These are phyloP conservation scores for Beta macrorhiza DNA, from an alignment of 179 eudicot genomes.

Conservation along the genomic window DNA sequence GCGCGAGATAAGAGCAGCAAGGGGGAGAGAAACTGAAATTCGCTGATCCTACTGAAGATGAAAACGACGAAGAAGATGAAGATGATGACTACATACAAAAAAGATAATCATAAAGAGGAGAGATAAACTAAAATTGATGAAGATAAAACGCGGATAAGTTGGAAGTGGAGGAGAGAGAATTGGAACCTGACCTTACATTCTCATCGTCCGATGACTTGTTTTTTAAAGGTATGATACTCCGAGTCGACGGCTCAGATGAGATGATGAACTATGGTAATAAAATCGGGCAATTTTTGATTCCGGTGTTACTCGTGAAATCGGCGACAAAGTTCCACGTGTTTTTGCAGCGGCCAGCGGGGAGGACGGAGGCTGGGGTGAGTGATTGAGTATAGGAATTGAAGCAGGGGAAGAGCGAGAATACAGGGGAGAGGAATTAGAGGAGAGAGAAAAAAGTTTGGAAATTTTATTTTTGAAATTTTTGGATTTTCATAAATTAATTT, in stretches of 20 bases:
- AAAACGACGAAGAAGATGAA: background rate
- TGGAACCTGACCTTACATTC: conserved; percentile 26
- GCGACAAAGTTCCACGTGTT: conserved; percentile 52
- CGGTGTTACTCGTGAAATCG: conserved; percentile 38
- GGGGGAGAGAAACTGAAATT: conserved; percentile 34
- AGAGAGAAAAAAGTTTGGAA: too few relatives aligned
- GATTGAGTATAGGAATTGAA: too few relatives aligned
- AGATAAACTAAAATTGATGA: conserved; percentile 14
- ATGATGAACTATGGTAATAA: conserved; percentile 18
- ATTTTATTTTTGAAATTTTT: too few relatives aligned
- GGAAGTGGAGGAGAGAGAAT: conserved; percentile 1
- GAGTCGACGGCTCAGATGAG: conserved; percentile 35
- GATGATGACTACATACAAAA: conserved; percentile 16
- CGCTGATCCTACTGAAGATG: conserved; percentile 35
- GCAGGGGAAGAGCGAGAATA: too few relatives aligned
- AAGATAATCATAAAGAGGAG: conserved; percentile 14
- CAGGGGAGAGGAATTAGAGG: too few relatives aligned
- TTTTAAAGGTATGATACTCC: conserved; percentile 43
- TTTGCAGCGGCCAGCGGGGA: conserved; percentile 17
- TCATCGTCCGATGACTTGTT: conserved; percentile 61
- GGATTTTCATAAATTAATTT: too few relatives aligned
- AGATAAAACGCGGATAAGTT: conserved; percentile 9
- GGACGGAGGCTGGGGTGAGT: background rate
- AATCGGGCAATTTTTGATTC: conserved; percentile 23
- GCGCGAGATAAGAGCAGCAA: too few relatives aligned